These are phyloP conservation scores for Apium graveolens DNA, from an alignment of 129 eudicot genomes.

Conservation along the genomic window DNA sequence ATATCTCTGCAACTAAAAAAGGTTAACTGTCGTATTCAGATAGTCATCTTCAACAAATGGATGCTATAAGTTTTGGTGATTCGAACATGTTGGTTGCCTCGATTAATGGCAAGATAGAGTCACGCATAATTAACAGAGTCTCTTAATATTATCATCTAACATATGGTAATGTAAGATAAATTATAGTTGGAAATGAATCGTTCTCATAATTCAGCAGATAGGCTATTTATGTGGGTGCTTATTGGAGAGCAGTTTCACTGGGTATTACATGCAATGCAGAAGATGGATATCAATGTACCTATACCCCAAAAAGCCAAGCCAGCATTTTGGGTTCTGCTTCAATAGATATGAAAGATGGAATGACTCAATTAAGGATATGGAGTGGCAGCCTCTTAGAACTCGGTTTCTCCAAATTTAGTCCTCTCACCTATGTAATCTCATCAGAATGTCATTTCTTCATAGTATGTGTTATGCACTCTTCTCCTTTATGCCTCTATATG, in stretches of 20 bases:
- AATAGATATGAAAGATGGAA: constrained; percentile 58
- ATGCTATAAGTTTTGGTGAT: constrained; percentile 5
- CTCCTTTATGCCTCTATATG: constrained; percentile 30
- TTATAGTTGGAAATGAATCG: no score
- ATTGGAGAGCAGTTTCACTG: constrained; percentile 66
- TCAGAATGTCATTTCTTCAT: constrained; percentile 55
- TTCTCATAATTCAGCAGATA: constrained; percentile 25
- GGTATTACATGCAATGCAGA: constrained; percentile 54
- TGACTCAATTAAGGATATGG: constrained; percentile 78
- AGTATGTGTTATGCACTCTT: constrained; percentile 64
- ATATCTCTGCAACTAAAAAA: not conserved
- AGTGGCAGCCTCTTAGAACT: constrained; percentile 53
- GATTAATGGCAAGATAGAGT: not conserved
- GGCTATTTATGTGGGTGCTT: constrained; percentile 64
- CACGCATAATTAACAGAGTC: no score
- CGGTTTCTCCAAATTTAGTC: constrained; percentile 56
- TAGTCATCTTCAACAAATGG: not conserved
- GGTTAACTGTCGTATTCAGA: not conserved
- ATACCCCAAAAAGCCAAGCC: constrained; percentile 53
- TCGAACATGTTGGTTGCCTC: constrained; percentile 4
- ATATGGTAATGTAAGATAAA: no score
- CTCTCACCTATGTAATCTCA: constrained; percentile 40
- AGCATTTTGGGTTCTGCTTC: constrained; percentile 73
- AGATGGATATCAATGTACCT: constrained; percentile 79
- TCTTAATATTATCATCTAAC: no score